Percentiles rank a stretch among this genome's conserved stretches.
Conservation (phyloP, 2,329 filamentous ascomycete species). For the Bimuria novae-zelandiae region DNA sequence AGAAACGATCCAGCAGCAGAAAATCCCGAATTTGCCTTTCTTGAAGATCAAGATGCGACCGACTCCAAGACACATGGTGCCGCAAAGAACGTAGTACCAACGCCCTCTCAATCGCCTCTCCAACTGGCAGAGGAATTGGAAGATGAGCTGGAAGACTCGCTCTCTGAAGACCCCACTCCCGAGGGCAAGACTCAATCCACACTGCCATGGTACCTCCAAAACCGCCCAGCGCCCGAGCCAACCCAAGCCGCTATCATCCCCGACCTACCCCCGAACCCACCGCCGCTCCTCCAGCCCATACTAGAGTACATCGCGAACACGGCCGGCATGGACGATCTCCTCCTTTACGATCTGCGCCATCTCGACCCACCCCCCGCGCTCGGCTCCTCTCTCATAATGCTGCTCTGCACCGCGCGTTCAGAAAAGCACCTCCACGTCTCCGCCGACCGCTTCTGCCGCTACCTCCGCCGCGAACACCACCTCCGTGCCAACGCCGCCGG, state of each 20-base stretch:
- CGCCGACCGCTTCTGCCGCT: conserved; percentile 85
- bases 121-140: background rate
- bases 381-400: conserved; percentile 87
- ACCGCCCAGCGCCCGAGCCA: conserved; percentile 39
- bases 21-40: conserved; percentile 23
- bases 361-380: conserved; percentile 87
- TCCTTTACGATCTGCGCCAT: conserved; percentile 78
- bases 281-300: conserved; percentile 71
- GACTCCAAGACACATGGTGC: background rate
- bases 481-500: conserved; percentile 83
- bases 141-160: background rate
- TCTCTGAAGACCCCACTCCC: background rate
- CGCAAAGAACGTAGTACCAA: background rate
- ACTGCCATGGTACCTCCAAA: conserved; percentile 84
- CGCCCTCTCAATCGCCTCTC: background rate
- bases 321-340: conserved; percentile 81
- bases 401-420: conserved; percentile 87
- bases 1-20: conserved; percentile 15
- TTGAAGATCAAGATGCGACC: conserved; percentile 1
- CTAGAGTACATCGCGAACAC: conserved; percentile 81
- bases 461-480: conserved; percentile 74
- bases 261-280: conserved; percentile 69
- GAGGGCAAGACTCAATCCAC: conserved; percentile 16
- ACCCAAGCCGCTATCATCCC: conserved; percentile 63
- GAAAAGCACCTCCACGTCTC: conserved; percentile 93